Percentiles rank a stretch among this genome's conserved stretches.
Evolutionary conservation across 2,329 filamentous ascomycete genomes (phyloP).

Genomic region (Alternaria incomplexa): DNA sequence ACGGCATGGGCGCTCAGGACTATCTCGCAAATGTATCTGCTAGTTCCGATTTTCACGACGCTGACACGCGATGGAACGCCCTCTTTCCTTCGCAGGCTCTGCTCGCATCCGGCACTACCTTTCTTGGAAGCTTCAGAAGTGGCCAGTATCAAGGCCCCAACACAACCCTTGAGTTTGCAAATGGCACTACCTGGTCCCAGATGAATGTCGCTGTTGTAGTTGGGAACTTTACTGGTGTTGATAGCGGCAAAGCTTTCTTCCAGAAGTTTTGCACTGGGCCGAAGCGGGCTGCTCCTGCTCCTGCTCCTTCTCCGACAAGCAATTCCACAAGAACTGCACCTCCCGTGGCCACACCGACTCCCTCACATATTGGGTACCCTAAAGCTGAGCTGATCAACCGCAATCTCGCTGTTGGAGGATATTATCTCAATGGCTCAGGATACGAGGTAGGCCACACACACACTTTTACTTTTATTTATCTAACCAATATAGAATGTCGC

Average conservation of each 20-base stretch:
- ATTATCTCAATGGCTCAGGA: conserved; percentile 51
- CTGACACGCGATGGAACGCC: conserved; percentile 50
- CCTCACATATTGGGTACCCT: conserved; percentile 48
- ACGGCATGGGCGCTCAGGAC: conserved; percentile 41
- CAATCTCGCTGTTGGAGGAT: conserved; percentile 52
- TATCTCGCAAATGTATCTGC: conserved; percentile 44
- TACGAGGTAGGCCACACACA: conserved; percentile 43
- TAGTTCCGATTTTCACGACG: conserved; percentile 46
- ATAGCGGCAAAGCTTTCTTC: conserved; percentile 51
- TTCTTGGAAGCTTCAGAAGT: conserved; percentile 38
- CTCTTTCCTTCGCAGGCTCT: conserved; percentile 46
- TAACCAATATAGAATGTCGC: conserved; percentile 51
- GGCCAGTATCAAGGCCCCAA: conserved; percentile 42
- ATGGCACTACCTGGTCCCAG: conserved; percentile 41
- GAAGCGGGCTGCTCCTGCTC: conserved; percentile 16
- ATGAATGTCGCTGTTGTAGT: conserved; percentile 42
- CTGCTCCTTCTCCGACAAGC: conserved; percentile 14
- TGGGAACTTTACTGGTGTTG: conserved; percentile 43
- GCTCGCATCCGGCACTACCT: conserved; percentile 35
- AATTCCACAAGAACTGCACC: conserved; percentile 20
- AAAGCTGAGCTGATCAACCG: conserved; percentile 45
- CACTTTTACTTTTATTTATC: conserved; percentile 36
- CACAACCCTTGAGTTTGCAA: conserved; percentile 45
- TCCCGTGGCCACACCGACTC: conserved; percentile 25
- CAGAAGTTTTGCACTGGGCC: conserved; percentile 46